phyloP scores from a whole-genome alignment of 179 eudicot species.

The Kewa caespitosa region DNA sequence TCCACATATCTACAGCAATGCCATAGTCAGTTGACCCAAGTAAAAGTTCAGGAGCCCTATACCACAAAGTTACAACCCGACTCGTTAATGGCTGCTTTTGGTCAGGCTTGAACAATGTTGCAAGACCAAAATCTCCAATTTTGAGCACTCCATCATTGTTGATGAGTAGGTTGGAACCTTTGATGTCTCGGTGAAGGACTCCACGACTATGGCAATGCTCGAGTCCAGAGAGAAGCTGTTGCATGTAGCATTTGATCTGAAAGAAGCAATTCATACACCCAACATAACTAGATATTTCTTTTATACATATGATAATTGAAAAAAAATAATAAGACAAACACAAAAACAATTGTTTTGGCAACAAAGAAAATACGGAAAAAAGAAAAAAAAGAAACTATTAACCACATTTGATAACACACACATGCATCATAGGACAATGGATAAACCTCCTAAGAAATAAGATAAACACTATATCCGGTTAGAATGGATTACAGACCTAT shows the following conservation, averaged over 20 bases:
- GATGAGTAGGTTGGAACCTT: conserved; percentile 51
- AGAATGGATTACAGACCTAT: too few relatives aligned
- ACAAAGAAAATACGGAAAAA: too few relatives aligned
- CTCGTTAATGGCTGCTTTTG: conserved; percentile 47
- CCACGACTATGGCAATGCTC: conserved; percentile 54
- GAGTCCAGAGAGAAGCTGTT: conserved; percentile 46
- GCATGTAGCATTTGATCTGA: conserved; percentile 54
- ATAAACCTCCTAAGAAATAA: too few relatives aligned
- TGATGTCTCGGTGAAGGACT: conserved; percentile 53
- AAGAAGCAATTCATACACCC: conserved; percentile 11
- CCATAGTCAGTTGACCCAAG: conserved; percentile 58
- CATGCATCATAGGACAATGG: too few relatives aligned
- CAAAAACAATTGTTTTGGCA: too few relatives aligned
- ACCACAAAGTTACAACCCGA: conserved; percentile 61
- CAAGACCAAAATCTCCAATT: conserved; percentile 58
- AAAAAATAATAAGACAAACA: too few relatives aligned
- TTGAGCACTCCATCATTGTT: conserved; percentile 51
- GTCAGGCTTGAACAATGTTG: conserved; percentile 41
- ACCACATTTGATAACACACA: too few relatives aligned
- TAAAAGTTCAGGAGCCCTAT: conserved; percentile 56
- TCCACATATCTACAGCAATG: conserved; percentile 57
- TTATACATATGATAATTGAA: too few relatives aligned
- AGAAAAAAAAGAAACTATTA: too few relatives aligned
- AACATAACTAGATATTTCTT: too few relatives aligned
- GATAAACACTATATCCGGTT: too few relatives aligned